Percentiles rank a stretch among this genome's conserved stretches.
These are phyloP conservation scores for Scedosporium apiospermum DNA, from an alignment of 2,329 filamentous ascomycete genomes.

Conservation along the genomic window DNA sequence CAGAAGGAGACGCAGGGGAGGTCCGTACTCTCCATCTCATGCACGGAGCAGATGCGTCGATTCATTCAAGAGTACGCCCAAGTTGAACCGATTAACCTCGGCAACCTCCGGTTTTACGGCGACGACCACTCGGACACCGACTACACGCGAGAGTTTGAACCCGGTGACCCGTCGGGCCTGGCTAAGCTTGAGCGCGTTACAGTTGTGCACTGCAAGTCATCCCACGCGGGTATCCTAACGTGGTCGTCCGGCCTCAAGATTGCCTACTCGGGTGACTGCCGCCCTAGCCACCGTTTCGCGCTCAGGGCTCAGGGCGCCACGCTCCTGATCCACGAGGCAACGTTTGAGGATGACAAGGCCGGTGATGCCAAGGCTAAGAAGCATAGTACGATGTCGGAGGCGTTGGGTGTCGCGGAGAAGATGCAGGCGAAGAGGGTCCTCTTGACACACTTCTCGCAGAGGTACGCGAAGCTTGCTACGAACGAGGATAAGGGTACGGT, in stretches of 20 bases:
- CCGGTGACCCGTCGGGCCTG: constrained; percentile 48
- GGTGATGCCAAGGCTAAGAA: constrained; percentile 79
- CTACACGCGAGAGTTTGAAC: constrained; percentile 22
- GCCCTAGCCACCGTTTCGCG: constrained; percentile 64
- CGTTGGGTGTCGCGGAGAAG: constrained; percentile 61
- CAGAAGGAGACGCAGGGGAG: constrained; percentile 41
- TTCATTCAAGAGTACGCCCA: constrained; percentile 74
- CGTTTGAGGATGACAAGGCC: constrained; percentile 78
- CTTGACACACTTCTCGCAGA: constrained; percentile 90
- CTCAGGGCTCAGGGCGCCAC: constrained; percentile 65
- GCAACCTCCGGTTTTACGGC: constrained; percentile 28
- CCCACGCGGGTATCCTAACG: constrained; percentile 67
- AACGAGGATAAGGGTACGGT: constrained; percentile 24
- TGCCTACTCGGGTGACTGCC: constrained; percentile 89
- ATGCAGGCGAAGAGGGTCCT: constrained; percentile 78
- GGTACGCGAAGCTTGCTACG: constrained; percentile 69
- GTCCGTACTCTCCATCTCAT: constrained; percentile 51
- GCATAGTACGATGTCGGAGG: constrained; percentile 82
- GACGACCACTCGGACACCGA: constrained; percentile 11
- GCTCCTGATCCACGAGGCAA: constrained; percentile 88
- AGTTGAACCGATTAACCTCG: constrained; percentile 68
- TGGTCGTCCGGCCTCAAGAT: constrained; percentile 76
- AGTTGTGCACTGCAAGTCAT: constrained; percentile 72
- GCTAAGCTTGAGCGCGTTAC: constrained; percentile 52
- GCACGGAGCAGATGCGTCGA: constrained; percentile 59